Evolutionary conservation across 2,329 filamentous ascomycete species (phyloP).

Genomic region (Aspergillus fructus): DNA sequence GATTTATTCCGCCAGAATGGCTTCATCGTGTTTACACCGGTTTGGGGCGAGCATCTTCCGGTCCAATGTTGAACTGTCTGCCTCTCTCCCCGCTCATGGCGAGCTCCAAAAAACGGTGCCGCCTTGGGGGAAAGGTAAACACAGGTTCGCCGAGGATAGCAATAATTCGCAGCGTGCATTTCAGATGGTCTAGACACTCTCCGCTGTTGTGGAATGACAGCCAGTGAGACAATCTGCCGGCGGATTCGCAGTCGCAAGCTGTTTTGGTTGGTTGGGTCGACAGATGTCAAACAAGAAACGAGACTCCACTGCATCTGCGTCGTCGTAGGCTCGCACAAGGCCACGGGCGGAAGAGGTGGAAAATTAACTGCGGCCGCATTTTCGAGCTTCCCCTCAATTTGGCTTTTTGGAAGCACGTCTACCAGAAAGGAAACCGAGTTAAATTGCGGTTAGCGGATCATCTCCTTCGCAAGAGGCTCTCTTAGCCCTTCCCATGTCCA

Average conservation of each 20-base stretch:
- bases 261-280: constrained; percentile 23
- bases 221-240: constrained; percentile 17
- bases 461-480: constrained; percentile 1
- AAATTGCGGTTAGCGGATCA: constrained; percentile 1
- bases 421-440: constrained; percentile 13
- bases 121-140: constrained; percentile 10
- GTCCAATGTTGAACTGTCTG: not conserved
- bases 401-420: constrained; percentile 10
- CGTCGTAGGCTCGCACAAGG: constrained; percentile 16
- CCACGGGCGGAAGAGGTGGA: constrained; percentile 15
- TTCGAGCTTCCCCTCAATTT: not conserved
- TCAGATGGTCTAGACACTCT: constrained; percentile 16
- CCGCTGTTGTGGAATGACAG: constrained; percentile 14
- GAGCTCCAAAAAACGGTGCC: not conserved
- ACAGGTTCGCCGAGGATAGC: constrained; percentile 6
- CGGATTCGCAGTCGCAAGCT: constrained; percentile 13
- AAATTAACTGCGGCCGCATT: constrained; percentile 6
- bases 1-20: constrained; percentile 2
- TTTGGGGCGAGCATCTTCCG: not conserved
- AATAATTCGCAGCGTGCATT: constrained; percentile 6
- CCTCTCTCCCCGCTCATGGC: not conserved
- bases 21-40: constrained; percentile 1
- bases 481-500: not conserved
- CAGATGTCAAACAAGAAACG: constrained; percentile 22
- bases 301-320: constrained; percentile 19